Conservation (phyloP, 495 filamentous ascomycete genomes). For the Tuber calosporum region DNA sequence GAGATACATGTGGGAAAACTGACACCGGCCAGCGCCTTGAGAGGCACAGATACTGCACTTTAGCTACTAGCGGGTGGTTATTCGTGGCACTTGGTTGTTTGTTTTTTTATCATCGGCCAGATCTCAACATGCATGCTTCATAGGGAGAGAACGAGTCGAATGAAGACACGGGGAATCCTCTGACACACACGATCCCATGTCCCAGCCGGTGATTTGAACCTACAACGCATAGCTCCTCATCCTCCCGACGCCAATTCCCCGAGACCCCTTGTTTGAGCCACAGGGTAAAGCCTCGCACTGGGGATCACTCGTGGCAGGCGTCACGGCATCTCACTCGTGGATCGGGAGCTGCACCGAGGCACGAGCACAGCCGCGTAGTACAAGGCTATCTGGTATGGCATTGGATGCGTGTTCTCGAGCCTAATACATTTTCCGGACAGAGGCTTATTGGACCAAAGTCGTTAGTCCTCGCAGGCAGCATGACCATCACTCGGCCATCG, state of each 20-base stretch:
- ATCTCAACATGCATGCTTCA: not conserved
- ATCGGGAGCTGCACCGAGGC: not conserved
- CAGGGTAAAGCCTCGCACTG: not conserved
- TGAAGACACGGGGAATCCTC: not conserved
- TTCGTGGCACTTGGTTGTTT: not conserved
- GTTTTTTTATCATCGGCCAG: not conserved
- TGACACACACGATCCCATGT: not conserved
- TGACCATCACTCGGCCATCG: not conserved
- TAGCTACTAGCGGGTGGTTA: not conserved
- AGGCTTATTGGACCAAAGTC: not conserved
- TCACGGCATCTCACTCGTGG: slow-evolving; percentile 2
- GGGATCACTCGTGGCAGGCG: not conserved
- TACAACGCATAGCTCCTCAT: not conserved
- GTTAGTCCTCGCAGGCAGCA: not conserved
- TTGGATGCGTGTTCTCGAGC: not conserved
- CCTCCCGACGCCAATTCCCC: not conserved
- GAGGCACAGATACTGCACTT: not conserved
- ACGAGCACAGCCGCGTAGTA: not conserved
- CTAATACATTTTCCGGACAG: not conserved
- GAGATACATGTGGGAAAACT: not conserved
- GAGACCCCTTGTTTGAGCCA: not conserved
- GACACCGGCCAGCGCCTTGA: not conserved
- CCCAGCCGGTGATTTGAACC: not conserved
- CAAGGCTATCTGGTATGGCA: not conserved
- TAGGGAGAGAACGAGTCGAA: not conserved